Conservation (phyloP, 106 monocot species). For the Dactylorhiza incarnata region DNA sequence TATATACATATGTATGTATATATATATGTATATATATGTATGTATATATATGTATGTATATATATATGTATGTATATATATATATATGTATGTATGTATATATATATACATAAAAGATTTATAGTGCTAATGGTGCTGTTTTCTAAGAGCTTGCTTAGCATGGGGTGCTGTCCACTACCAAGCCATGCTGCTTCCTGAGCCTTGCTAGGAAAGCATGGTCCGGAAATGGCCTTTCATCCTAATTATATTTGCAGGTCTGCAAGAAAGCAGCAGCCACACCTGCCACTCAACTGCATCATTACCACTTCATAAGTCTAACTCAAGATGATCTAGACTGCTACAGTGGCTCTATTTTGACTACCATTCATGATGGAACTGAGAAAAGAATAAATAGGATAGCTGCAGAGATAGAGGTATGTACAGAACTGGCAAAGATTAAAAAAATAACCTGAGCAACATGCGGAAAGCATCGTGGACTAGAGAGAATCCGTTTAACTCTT, state of each 20-base stretch:
- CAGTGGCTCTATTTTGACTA: background rate
- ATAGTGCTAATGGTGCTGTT: background rate
- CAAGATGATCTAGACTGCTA: background rate
- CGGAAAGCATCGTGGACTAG: constrained; percentile 91
- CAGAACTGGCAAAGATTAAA: constrained; percentile 4
- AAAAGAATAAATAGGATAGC: background rate
- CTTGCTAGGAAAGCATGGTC: background rate
- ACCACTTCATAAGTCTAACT: background rate
- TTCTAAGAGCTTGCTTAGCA: background rate
- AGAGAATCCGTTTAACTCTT: constrained; percentile 88
- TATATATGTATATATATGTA: too few relatives aligned
- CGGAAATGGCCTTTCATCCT: background rate
- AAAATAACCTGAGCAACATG: constrained; percentile 87
- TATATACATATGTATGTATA: background rate
- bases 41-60: too few relatives aligned
- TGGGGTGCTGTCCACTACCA: background rate
- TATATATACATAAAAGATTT: background rate
- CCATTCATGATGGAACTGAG: background rate
- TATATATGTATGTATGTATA: too few relatives aligned
- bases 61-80: too few relatives aligned
- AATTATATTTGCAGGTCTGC: background rate
- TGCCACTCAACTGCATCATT: too few relatives aligned
- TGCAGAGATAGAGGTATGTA: background rate
- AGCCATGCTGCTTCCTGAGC: background rate
- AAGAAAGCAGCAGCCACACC: background rate